Evolutionary conservation across 257 asterid species (phyloP), one percentile per base, ranked within the genome.

Genomic region (Nemophila menziesii): DNA sequence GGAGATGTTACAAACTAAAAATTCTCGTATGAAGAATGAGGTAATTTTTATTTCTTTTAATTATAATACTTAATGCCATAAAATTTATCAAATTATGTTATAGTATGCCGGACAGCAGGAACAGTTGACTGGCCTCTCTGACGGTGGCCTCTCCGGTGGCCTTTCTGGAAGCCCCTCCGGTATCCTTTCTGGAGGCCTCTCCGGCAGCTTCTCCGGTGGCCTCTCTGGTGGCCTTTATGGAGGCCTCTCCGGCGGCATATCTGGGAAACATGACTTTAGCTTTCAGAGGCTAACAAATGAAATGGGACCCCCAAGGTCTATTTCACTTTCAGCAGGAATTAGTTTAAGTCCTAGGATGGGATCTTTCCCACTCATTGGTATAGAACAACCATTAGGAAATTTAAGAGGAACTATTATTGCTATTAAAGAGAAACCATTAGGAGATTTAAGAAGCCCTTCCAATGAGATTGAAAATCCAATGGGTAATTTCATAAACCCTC

Each of bases 1-100:
- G 16, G 72, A 73, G 54, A 56, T 46, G 21, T 21, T 79, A 54
- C 64, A 44, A 53, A 56, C 54, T 60, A 81, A 77, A 63, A 83
- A 83, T 68, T 71, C 54, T 9, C 56, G 33, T 11, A 22, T 79
- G 44, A 83, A 63, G 57, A 66, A 72, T 41, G 72, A 77, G 89
- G 85, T 79, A n/a, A 9, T 17, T 46, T 1, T 3, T 16, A 23
- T 11, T 0, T 0, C 7, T 0, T 33, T 16, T 15, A 10, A 26
- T 14, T 14, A 20, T 8, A 1, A 27, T 44, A 0, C 11, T 39
- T 20, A 1, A 6, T 48, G n/a, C n/a, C n/a, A n/a, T n/a, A n/a
- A n/a, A n/a, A n/a, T n/a, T n/a, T n/a, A n/a, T n/a, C n/a, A 29
- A 2, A n/a, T n/a, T 29, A 29, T 29, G 36, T 7, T 29, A 29